A percentile compares a stretch with the other conserved stretches of the same genome.
Conservation (phyloP, 805 yeast genomes). For the Cyberlindnera mycetangii region DNA sequence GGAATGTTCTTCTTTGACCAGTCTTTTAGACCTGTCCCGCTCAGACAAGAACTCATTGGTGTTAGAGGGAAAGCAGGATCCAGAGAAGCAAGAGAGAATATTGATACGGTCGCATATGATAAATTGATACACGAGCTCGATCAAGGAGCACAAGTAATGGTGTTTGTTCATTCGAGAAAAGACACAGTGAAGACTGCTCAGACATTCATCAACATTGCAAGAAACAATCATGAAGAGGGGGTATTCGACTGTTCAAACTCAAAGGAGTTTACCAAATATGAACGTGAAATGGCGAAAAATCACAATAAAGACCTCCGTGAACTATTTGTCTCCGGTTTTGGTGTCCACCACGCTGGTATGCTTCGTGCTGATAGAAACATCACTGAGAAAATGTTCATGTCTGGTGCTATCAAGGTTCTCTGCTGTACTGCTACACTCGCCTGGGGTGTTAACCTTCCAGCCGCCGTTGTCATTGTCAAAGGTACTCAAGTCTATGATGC, state of each 20-base stretch:
- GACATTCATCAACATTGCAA: conserved; percentile 66
- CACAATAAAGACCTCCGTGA: conserved; percentile 80
- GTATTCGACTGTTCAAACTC: conserved; percentile 56
- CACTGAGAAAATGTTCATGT: conserved; percentile 81
- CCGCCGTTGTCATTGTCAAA: conserved; percentile 93
- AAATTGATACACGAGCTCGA: conserved; percentile 65
- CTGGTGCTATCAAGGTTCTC: conserved; percentile 83
- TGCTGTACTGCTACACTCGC: conserved; percentile 98
- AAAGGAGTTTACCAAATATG: conserved; percentile 41
- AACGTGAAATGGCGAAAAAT: conserved; percentile 66
- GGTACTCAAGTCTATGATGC: conserved; percentile 97
- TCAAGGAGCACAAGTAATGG: conserved; percentile 87
- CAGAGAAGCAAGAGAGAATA: conserved; percentile 60
- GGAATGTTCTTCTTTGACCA: conserved; percentile 96
- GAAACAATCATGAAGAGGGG: conserved; percentile 51
- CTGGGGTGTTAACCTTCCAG: conserved; percentile 99
- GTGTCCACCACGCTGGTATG: conserved; percentile 98
- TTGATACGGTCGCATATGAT: conserved; percentile 75
- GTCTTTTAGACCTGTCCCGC: conserved; percentile 89
- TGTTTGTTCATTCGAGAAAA: conserved; percentile 92
- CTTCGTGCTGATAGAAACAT: conserved; percentile 83
- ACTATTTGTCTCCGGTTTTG: conserved; percentile 77
- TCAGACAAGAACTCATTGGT: conserved; percentile 84
- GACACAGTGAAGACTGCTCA: conserved; percentile 86
- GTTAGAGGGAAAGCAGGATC: conserved; percentile 84